Percentiles rank a stretch among this genome's conserved stretches.
These are phyloP conservation scores for Madurella mycetomatis DNA, from an alignment of 2,329 filamentous ascomycete genomes.

Conservation along the genomic window DNA sequence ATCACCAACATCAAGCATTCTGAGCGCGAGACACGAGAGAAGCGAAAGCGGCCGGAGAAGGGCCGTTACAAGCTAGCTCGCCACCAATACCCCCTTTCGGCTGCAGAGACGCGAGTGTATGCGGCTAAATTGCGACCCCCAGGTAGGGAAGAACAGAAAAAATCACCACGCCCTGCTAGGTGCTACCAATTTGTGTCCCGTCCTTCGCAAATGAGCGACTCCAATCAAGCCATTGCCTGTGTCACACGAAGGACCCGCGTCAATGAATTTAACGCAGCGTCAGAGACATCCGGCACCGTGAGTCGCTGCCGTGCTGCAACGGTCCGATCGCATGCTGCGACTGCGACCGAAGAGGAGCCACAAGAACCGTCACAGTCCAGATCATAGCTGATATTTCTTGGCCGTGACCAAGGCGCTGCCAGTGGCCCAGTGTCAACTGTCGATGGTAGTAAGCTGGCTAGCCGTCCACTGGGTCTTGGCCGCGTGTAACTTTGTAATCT, in stretches of 20 bases:
- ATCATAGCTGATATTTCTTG: no score
- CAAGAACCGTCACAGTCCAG: no score
- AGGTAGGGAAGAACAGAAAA: background rate
- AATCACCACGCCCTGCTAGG: no score
- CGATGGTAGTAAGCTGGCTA: no score
- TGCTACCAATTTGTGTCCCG: background rate
- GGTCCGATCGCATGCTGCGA: no score
- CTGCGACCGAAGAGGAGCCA: no score
- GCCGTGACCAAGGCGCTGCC: no score
- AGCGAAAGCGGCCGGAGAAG: slow-evolving; percentile 25
- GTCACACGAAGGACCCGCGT: background rate
- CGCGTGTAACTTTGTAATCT: no score
- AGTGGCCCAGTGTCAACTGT: no score
- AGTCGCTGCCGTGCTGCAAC: background rate
- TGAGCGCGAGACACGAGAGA: slow-evolving; percentile 5
- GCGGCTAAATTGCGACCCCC: background rate
- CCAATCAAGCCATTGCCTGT: background rate
- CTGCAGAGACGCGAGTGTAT: background rate
- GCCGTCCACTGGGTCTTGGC: no score
- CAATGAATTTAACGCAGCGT: background rate
- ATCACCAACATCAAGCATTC: background rate
- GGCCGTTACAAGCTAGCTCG: slow-evolving; percentile 19
- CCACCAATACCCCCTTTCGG: slow-evolving; percentile 3
- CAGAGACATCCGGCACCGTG: background rate
- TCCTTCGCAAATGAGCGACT: background rate